phyloP scores from a whole-genome alignment of 2,329 filamentous ascomycete genomes.

The Hymenoscyphus salicellus region DNA sequence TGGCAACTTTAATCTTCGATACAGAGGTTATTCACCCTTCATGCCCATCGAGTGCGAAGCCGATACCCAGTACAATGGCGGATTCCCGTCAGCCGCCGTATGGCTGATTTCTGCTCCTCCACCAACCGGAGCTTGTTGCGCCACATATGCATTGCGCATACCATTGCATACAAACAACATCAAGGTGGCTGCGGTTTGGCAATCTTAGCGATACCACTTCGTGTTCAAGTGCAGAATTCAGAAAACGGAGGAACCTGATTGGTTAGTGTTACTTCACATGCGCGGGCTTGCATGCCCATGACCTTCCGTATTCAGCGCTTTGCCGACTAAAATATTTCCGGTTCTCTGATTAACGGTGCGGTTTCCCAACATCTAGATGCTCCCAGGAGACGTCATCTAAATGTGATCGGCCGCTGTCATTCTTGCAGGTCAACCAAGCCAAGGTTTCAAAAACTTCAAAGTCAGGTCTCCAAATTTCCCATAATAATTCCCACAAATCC shows the following conservation, averaged over 20 bases:
- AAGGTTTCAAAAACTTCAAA: no score
- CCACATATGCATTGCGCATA: no score
- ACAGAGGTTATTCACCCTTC: neutral
- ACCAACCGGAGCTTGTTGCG: no score
- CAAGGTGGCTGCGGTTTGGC: no score
- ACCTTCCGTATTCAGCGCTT: neutral
- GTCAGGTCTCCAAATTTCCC: no score
- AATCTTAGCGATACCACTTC: neutral
- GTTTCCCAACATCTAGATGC: neutral
- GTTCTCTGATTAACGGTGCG: neutral
- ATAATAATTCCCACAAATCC: neutral
- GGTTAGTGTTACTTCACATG: neutral
- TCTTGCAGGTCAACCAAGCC: neutral
- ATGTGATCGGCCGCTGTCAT: neutral
- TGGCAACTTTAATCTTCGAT: neutral
- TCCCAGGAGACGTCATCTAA: neutral
- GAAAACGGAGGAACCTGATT: neutral
- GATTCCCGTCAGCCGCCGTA: neutral
- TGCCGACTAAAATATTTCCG: neutral
- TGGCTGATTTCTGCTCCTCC: no score
- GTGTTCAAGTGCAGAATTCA: neutral
- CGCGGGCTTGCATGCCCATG: neutral
- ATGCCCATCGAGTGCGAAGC: neutral
- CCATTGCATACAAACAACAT: no score
- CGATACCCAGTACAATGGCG: neutral